A percentile compares a stretch with the other conserved stretches of the same genome.
Evolutionary conservation across 2,329 filamentous ascomycete species (phyloP).

Genomic region (Sporothrix dimorphospora): DNA sequence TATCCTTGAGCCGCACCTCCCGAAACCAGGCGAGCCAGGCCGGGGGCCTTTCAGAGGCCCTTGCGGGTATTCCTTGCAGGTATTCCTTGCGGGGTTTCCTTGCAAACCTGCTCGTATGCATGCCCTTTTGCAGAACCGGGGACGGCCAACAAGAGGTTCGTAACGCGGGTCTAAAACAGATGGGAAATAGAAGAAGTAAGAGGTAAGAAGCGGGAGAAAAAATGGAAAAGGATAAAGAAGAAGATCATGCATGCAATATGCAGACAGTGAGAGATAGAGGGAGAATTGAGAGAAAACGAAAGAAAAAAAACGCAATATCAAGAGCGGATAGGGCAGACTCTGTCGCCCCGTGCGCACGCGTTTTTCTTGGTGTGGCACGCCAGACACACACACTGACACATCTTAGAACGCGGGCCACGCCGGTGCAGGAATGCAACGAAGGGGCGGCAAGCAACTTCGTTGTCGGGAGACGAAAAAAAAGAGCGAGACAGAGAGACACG

Average conservation of each 20-base stretch:
- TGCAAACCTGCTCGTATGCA: not conserved
- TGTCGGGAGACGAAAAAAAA: not conserved
- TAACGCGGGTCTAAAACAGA: slow-evolving; percentile 12
- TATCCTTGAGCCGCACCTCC: slow-evolving; percentile 5
- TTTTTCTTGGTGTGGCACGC: no score
- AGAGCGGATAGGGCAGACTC: not conserved
- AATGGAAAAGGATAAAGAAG: slow-evolving; percentile 1
- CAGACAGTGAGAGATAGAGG: not conserved
- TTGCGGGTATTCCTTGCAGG: not conserved
- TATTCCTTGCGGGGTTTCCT: not conserved
- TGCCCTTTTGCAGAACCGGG: slow-evolving; percentile 14
- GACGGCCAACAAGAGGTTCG: not conserved
- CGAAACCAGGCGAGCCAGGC: not conserved
- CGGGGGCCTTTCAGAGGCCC: not conserved
- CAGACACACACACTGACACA: no score
- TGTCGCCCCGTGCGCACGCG: not conserved
- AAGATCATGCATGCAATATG: not conserved
- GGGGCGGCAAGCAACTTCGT: slow-evolving; percentile 12
- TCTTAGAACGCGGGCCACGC: not conserved
- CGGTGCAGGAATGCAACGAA: not conserved
- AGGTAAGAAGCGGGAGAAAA: no score
- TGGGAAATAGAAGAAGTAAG: not conserved
- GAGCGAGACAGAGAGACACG: not conserved
- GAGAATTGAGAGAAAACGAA: not conserved
- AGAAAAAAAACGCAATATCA: slow-evolving; percentile 2